These are phyloP conservation scores for Sarocladium strictum DNA, from an alignment of 2,329 filamentous ascomycete species.

Conservation along the genomic window DNA sequence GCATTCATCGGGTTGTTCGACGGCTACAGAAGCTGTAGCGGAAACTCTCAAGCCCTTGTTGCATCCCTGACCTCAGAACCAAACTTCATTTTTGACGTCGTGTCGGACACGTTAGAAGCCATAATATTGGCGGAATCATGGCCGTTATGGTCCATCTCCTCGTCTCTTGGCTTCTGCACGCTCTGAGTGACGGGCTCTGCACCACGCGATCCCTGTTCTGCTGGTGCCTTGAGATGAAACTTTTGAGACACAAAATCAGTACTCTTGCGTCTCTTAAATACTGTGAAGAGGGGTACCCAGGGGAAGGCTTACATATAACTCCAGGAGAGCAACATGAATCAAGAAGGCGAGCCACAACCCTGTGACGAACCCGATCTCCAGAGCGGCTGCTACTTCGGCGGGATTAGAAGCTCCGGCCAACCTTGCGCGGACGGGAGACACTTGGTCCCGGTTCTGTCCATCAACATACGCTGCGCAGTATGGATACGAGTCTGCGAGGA, in stretches of 20 bases:
- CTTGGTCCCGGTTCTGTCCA: conserved; percentile 14
- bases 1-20: not conserved
- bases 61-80: not conserved
- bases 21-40: not conserved
- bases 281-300: not conserved
- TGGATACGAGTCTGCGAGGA: conserved; percentile 32
- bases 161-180: not conserved
- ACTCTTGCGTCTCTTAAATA: not conserved
- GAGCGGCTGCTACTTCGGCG: conserved; percentile 26
- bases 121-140: not conserved
- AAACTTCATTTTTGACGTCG: not conserved
- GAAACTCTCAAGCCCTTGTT: not conserved
- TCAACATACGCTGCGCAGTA: conserved; percentile 32
- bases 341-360: conserved; percentile 28
- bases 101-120: not conserved
- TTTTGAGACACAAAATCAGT: not conserved
- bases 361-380: conserved; percentile 43
- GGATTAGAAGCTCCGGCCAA: conserved; percentile 12
- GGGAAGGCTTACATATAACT: conserved; percentile 14
- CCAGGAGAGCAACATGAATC: conserved; percentile 14
- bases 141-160: not conserved
- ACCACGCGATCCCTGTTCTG: not conserved
- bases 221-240: not conserved
- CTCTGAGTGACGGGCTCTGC: not conserved
- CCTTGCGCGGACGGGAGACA: conserved; percentile 14